Percentiles rank a stretch among this genome's conserved stretches.
phyloP scores from a whole-genome alignment of 2,329 filamentous ascomycete species.

The Paecilomyces sp. region DNA sequence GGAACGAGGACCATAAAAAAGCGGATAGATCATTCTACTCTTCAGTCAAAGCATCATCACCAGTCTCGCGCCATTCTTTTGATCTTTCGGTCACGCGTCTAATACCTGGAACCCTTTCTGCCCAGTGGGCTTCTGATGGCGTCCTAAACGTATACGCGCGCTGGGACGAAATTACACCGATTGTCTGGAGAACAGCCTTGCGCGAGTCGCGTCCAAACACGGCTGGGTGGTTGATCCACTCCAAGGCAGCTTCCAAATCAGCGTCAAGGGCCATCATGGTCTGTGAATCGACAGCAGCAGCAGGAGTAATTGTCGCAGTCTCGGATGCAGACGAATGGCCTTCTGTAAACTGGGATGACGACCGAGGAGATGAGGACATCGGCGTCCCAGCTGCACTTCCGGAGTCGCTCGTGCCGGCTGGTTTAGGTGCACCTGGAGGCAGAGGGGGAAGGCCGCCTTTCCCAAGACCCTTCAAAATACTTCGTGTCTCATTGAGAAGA shows the following conservation, averaged over 20 bases:
- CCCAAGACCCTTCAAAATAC: conserved; percentile 89
- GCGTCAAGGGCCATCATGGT: conserved; percentile 83
- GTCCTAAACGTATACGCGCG: conserved; percentile 90
- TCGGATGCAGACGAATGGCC: conserved; percentile 29
- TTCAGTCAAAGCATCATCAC: conserved; percentile 62
- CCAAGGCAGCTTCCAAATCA: conserved; percentile 80
- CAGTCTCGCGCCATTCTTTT: conserved; percentile 84
- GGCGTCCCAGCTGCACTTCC: conserved; percentile 32
- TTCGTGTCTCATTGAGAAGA: conserved; percentile 83
- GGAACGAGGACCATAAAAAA: conserved; percentile 3
- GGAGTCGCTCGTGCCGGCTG: conserved; percentile 41
- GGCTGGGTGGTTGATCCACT: conserved; percentile 97
- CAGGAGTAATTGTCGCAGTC: conserved; percentile 45
- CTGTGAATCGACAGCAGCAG: conserved; percentile 69
- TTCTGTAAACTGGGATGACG: conserved; percentile 27
- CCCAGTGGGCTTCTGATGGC: conserved; percentile 83
- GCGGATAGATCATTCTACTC: conserved; percentile 26
- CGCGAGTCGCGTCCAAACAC: conserved; percentile 90
- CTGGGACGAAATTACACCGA: conserved; percentile 93
- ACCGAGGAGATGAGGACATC: conserved; percentile 30
- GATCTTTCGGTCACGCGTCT: conserved; percentile 75
- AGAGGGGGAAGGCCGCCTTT: conserved; percentile 92
- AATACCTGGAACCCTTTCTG: conserved; percentile 71
- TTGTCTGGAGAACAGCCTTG: conserved; percentile 92
- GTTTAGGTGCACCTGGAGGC: conserved; percentile 43